Conservation (phyloP, 169 alveolate species). For the Babesia caballi region DNA sequence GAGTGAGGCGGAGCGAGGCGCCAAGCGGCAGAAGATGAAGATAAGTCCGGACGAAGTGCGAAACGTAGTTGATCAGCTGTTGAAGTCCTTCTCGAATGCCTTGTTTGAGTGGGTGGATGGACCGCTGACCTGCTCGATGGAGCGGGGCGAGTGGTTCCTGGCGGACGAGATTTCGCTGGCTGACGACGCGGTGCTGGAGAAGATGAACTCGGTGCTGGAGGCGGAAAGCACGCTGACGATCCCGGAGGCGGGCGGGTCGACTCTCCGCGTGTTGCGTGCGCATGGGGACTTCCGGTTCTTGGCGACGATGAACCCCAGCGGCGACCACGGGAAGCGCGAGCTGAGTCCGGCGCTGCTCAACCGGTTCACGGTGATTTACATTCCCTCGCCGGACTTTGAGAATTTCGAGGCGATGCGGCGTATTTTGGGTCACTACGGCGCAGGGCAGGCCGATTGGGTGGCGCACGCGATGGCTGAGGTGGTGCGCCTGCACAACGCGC, state of each 20-base stretch:
- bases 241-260: slow-evolving; percentile 78
- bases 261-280: slow-evolving; percentile 81
- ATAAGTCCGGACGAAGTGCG: not conserved
- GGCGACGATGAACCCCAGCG: slow-evolving; percentile 99
- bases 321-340: slow-evolving; percentile 99
- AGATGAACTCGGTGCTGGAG: slow-evolving; percentile 97
- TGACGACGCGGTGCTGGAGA: slow-evolving; percentile 97
- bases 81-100: slow-evolving; percentile 3
- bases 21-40: slow-evolving; percentile 31
- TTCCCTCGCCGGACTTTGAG: slow-evolving; percentile 66
- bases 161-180: slow-evolving; percentile 99
- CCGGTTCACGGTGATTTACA: slow-evolving; percentile 97
- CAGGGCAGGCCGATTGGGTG: slow-evolving; percentile 42
- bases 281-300: slow-evolving; percentile 89
- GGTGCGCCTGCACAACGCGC: slow-evolving; percentile 2
- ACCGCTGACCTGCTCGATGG: slow-evolving; percentile 94
- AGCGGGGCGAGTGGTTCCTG: slow-evolving; percentile 90
- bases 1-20: not conserved
- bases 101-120: slow-evolving; percentile 99
- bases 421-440: slow-evolving; percentile 31
- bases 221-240: slow-evolving; percentile 74
- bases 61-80: not conserved
- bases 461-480: slow-evolving; percentile 33
- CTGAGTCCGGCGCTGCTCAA: slow-evolving; percentile 97
- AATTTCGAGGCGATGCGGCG: slow-evolving; percentile 4